phyloP scores from a whole-genome alignment of 305 asterid genomes.

The Solanum hybrid region DNA sequence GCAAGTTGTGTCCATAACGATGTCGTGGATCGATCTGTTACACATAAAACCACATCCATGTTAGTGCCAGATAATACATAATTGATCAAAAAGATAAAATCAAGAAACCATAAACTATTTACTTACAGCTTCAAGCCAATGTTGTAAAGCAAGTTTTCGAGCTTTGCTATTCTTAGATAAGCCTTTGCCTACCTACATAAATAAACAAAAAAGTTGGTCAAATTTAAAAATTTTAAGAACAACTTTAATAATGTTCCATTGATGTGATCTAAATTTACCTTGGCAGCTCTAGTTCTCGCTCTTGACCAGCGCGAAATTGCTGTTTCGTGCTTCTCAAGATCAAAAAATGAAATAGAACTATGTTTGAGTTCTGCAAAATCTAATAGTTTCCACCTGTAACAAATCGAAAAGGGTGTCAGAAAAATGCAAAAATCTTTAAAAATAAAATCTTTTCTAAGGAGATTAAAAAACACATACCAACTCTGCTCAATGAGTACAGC shows the following conservation, averaged over 20 bases:
- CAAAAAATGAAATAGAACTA: conserved; percentile 66
- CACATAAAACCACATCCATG: neutral
- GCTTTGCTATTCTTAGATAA: conserved; percentile 36
- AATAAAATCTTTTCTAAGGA: neutral
- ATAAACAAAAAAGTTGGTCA: neutral
- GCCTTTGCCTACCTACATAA: conserved; percentile 39
- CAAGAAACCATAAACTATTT: neutral
- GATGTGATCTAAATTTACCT: conserved; percentile 23
- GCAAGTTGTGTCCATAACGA: conserved; percentile 67
- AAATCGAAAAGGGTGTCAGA: neutral
- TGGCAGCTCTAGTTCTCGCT: conserved; percentile 80
- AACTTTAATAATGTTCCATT: neutral
- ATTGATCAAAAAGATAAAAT: neutral
- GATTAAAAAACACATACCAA: conserved; percentile 27
- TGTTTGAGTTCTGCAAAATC: conserved; percentile 66
- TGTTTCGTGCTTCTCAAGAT: conserved; percentile 52
- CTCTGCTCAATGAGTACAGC: conserved; percentile 80
- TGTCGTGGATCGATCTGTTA: conserved; percentile 60
- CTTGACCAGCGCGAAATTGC: conserved; percentile 76
- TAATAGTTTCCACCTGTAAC: conserved; percentile 43
- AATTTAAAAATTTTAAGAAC: neutral
- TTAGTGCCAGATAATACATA: neutral
- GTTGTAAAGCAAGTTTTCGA: conserved; percentile 31
- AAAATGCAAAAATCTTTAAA: neutral
- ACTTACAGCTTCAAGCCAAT: conserved; percentile 41